Conservation (phyloP, 306 rosid genomes). For the Quercus variabilis region DNA sequence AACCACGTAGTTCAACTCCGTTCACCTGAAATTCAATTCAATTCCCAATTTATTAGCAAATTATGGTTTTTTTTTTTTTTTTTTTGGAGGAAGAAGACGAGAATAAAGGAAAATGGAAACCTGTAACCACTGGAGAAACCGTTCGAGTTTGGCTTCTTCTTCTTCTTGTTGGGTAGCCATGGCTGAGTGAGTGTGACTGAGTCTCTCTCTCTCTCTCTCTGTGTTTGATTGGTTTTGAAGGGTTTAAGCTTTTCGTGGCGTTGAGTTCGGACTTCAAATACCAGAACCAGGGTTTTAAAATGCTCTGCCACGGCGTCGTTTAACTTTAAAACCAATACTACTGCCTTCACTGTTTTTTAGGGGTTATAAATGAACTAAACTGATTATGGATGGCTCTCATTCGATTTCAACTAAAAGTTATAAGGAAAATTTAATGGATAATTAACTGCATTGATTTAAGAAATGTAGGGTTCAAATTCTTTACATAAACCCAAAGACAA, state of each 20-base stretch:
- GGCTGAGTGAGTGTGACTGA: neutral
- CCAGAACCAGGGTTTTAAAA: no score
- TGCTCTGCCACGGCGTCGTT: no score
- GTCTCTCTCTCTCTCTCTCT: neutral
- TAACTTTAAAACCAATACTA: no score
- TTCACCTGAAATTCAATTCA: constrained; percentile 52
- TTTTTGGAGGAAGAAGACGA: neutral
- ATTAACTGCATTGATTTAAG: no score
- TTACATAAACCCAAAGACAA: no score
- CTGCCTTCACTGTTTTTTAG: no score
- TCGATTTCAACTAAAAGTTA: no score
- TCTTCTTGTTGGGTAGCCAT: constrained; percentile 49
- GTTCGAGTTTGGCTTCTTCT: constrained; percentile 58
- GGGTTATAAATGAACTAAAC: no score
- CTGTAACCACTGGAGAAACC: constrained; percentile 75
- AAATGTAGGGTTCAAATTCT: no score
- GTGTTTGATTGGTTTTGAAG: neutral
- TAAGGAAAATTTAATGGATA: no score
- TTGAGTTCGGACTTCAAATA: neutral
- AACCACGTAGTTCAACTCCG: constrained; percentile 68
- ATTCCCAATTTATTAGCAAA: constrained; percentile 12
- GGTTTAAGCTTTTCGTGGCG: neutral
- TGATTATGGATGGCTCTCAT: no score
- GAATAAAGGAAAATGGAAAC: constrained; percentile 24
- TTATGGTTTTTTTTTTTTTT: neutral